Evolutionary conservation across 805 yeast genomes (phyloP).

Genomic region (Lipomyces chichibuensis): DNA sequence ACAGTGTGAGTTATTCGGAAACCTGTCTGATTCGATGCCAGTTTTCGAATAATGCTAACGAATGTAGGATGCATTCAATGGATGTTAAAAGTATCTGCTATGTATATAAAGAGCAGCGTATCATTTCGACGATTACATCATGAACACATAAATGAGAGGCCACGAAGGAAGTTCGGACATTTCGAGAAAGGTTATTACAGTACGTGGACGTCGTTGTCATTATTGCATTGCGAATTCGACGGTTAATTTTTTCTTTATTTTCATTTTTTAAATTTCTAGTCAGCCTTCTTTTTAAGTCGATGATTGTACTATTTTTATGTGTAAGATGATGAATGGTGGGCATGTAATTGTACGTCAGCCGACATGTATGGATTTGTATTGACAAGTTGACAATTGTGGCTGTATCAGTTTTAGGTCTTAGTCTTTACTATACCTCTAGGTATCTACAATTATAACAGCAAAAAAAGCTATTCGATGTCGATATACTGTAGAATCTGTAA

Average conservation of each 20-base stretch:
- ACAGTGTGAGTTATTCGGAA: neutral
- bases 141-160: neutral
- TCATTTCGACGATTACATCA: neutral
- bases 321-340: slow-evolving; percentile 1
- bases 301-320: neutral
- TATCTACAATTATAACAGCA: neutral
- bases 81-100: neutral
- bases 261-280: neutral
- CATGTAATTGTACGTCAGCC: neutral
- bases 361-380: neutral
- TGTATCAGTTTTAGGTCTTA: neutral
- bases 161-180: neutral
- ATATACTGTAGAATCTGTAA: neutral
- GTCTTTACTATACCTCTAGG: neutral
- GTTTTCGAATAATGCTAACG: neutral
- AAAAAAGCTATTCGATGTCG: neutral
- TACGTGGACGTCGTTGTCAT: neutral
- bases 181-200: neutral
- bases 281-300: neutral
- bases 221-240: slow-evolving; percentile 2
- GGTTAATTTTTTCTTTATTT: neutral
- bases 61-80: neutral
- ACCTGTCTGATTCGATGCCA: neutral
- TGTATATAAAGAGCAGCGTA: neutral
- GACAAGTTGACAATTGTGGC: neutral